These are phyloP conservation scores for Powellomyces hirtus DNA, from an alignment of 192 early-diverging fungal genomes.

Conservation along the genomic window DNA sequence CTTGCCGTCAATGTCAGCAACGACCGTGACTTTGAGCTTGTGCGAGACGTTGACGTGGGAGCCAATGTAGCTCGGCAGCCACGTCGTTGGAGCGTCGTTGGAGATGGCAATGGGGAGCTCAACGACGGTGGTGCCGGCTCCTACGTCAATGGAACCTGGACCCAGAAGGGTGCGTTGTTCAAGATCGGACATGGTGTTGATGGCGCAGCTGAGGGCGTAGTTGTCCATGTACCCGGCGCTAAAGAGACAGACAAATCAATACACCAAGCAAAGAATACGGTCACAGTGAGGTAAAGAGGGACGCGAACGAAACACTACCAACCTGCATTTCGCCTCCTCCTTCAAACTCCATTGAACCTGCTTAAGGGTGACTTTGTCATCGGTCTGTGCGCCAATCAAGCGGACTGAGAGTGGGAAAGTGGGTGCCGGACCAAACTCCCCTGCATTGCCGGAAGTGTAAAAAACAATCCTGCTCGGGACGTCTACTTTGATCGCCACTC, in stretches of 20 bases:
- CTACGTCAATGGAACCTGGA: no score
- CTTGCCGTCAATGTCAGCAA: not conserved
- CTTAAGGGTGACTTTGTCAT: not conserved
- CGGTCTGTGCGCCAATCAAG: not conserved
- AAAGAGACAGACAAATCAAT: no score
- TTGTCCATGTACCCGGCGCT: no score
- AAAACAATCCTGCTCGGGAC: not conserved
- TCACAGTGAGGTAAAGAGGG: no score
- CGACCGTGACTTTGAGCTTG: not conserved
- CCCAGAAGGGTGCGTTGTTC: no score
- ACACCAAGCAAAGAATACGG: no score
- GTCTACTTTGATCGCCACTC: not conserved
- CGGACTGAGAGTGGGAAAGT: not conserved
- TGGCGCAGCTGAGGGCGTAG: no score
- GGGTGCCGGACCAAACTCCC: not conserved
- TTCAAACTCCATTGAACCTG: not conserved
- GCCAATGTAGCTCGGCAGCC: not conserved
- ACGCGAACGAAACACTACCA: no score
- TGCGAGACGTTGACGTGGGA: not conserved
- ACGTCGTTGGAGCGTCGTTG: not conserved
- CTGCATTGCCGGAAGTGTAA: not conserved
- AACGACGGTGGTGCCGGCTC: not conserved
- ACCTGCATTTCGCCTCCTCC: not conserved
- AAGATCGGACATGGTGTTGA: no score
- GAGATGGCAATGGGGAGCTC: not conserved